A percentile compares a stretch with the other conserved stretches of the same genome.
phyloP scores from a whole-genome alignment of 306 rosid species.

The Inga laurina region DNA sequence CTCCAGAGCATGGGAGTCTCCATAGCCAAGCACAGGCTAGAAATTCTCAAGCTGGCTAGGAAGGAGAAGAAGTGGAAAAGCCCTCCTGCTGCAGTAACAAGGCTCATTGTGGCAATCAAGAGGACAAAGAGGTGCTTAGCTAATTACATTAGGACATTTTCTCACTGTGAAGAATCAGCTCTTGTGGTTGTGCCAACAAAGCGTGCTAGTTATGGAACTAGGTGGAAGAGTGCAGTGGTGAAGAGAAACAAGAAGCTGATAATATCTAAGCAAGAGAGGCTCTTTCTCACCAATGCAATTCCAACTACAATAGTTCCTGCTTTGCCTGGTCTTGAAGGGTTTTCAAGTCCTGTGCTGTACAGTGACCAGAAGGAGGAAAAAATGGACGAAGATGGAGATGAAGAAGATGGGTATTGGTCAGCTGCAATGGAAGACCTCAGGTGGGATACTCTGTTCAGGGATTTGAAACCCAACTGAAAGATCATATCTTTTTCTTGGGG shows the following conservation, averaged over 20 bases:
- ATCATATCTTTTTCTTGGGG: neutral
- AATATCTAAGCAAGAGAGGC: slow-evolving; percentile 50
- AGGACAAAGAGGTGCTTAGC: slow-evolving; percentile 61
- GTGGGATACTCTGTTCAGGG: slow-evolving; percentile 98
- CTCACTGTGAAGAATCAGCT: slow-evolving; percentile 53
- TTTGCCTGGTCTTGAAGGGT: slow-evolving; percentile 44
- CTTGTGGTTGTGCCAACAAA: slow-evolving; percentile 73
- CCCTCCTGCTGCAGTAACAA: slow-evolving; percentile 41
- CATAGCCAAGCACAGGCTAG: slow-evolving; percentile 92
- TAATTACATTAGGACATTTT: slow-evolving; percentile 44
- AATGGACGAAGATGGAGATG: slow-evolving; percentile 26
- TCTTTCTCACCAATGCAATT: slow-evolving; percentile 76
- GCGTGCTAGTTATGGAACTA: slow-evolving; percentile 41
- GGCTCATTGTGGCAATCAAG: slow-evolving; percentile 69
- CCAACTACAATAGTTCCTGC: slow-evolving; percentile 42
- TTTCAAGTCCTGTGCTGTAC: slow-evolving; percentile 60
- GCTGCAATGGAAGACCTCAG: slow-evolving; percentile 76
- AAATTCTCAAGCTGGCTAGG: slow-evolving; percentile 79
- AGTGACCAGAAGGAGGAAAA: slow-evolving; percentile 53
- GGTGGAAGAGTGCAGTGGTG: slow-evolving; percentile 55
- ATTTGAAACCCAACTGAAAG: slow-evolving; percentile 78
- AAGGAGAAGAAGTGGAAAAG: slow-evolving; percentile 48
- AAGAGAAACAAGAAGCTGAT: slow-evolving; percentile 63
- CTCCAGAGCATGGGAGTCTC: slow-evolving; percentile 97
- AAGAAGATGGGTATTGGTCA: slow-evolving; percentile 64